phyloP scores from a whole-genome alignment of 164 flowering plant genomes.

The Liriodendron chinense region DNA sequence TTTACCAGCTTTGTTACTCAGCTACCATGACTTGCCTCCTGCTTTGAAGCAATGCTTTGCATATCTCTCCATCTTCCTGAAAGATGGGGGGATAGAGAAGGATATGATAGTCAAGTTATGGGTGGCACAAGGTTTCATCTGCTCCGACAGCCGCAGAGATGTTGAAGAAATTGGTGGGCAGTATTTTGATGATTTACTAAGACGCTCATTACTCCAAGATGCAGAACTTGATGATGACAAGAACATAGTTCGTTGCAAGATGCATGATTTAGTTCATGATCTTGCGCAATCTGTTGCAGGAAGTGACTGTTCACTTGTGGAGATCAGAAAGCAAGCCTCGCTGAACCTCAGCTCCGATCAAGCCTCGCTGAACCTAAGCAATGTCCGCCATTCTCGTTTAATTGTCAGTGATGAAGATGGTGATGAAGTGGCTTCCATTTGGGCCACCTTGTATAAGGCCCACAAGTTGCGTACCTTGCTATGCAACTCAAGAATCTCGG shows the following conservation, averaged over 20 bases:
- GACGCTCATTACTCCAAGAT: too few species aligned
- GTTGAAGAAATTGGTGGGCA: too few species aligned
- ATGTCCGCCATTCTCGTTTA: not conserved
- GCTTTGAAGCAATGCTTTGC: too few species aligned
- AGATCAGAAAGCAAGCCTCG: not conserved
- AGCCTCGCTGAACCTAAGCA: not conserved
- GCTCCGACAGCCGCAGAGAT: too few species aligned
- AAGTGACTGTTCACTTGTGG: not conserved
- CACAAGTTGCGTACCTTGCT: not conserved
- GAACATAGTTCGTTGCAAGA: not conserved
- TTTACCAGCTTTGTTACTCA: too few species aligned
- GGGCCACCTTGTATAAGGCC: not conserved
- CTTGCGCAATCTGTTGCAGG: not conserved
- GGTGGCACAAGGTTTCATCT: too few species aligned
- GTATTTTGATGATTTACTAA: too few species aligned
- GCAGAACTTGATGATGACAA: not conserved
- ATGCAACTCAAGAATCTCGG: fast-evolving
- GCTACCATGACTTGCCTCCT: too few species aligned
- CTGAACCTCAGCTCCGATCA: not conserved
- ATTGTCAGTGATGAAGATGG: too few species aligned
- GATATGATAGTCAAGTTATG: too few species aligned
- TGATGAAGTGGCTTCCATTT: not conserved
- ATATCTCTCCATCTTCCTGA: too few species aligned
- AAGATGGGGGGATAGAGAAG: too few species aligned
- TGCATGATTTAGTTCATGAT: conserved; percentile 13